Conservation (phyloP, 257 asterid species). For the Mitragyna speciosa region DNA sequence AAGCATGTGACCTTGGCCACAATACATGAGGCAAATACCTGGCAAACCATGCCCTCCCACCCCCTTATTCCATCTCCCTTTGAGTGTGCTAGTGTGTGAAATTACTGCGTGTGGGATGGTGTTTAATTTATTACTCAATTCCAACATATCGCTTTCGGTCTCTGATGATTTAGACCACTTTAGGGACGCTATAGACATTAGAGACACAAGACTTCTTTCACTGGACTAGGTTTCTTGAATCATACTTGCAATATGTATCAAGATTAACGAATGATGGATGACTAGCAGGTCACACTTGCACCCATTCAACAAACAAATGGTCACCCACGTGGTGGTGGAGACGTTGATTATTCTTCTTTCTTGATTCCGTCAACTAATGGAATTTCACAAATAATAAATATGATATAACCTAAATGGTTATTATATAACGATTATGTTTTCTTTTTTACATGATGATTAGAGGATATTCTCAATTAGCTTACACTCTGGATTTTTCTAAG, state of each 20-base stretch:
- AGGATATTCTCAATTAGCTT: no score
- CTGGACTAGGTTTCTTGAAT: slow-evolving; percentile 11
- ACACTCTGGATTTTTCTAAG: no score
- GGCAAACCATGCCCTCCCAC: slow-evolving; percentile 29
- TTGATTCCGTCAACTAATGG: neutral
- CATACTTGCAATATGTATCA: neutral
- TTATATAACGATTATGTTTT: no score
- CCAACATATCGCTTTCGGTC: slow-evolving; percentile 11
- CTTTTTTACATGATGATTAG: no score
- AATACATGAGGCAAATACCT: slow-evolving; percentile 19
- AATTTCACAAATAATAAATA: neutral
- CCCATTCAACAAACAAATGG: neutral
- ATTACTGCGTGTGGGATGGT: neutral
- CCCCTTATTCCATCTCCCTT: neutral
- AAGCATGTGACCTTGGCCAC: slow-evolving; percentile 31
- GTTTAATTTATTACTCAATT: neutral
- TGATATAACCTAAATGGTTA: no score
- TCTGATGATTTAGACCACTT: slow-evolving; percentile 16
- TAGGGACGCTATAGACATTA: neutral
- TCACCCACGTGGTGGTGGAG: neutral
- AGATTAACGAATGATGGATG: neutral
- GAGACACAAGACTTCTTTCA: no score
- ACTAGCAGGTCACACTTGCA: slow-evolving; percentile 4
- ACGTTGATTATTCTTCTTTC: neutral
- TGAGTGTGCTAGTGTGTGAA: neutral